Evolutionary conservation across 2,329 filamentous ascomycete genomes (phyloP), one percentile per base, ranked within the genome.

Genomic region (Xylaria sp.): DNA sequence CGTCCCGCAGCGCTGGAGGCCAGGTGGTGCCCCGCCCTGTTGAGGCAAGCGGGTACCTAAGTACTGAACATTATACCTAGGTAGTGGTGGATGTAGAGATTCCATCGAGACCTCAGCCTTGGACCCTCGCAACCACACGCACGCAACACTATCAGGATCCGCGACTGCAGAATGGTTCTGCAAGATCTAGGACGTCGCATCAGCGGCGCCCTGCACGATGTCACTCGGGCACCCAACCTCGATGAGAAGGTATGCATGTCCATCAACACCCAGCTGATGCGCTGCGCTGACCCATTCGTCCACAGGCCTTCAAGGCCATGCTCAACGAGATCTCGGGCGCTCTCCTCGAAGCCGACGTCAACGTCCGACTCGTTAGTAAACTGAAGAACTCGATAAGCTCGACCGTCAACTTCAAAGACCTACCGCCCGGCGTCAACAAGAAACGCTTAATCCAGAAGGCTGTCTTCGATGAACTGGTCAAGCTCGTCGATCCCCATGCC

Each of bases 141-240:
- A 19, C 38, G 16, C 13, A 21, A 3, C 40, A n/a, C 34, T 8
- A 22, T 43, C 26, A n/a, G 20, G 29, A 47, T 44, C 41, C 39
- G 6, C 29, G 37, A 51, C 58, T 52, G 53, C 56, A 71, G 69
- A 71, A 99, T 99, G 94, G 94, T 99, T 83, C 89, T 99, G 71
- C 92, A 96, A 86, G 94, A 99, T 84, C 85, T 99, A 56, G 94
- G 94, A 67, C 92, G 93, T 81, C 94, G 94, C 78, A 97, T 99
- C 75, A 97, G 97, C 78, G 86, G 91, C 81, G 94, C 94, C 68
- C 90, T 99, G 78, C 89, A 87, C 60, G 93, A 97, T 78, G 83
- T 97, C 68, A 96, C 93, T 56, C 84, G 93, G 69, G 91, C 94
- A 54, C 90, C 87, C 62, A 97, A 96, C 70, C 85, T 97, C 65